A percentile compares a stretch with the other conserved stretches of the same genome.
These are phyloP conservation scores for Coemansia sp. DNA, from an alignment of 192 early-diverging fungal genomes.

Conservation along the genomic window DNA sequence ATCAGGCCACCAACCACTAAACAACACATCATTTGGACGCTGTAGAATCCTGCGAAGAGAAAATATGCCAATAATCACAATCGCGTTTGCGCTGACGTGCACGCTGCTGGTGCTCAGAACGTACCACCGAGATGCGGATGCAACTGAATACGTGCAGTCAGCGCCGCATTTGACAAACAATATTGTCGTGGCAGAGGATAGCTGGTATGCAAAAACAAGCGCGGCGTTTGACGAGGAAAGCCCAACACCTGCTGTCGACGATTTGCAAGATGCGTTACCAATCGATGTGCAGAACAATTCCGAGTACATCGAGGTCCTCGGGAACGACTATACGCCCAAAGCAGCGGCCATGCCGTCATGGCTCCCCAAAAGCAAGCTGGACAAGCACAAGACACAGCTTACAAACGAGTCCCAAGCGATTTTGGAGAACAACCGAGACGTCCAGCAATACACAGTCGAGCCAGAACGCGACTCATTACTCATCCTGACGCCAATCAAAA, in stretches of 20 bases:
- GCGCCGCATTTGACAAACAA: not conserved
- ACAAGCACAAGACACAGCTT: not conserved
- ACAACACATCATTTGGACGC: not conserved
- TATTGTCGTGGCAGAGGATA: not conserved
- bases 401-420: conserved; percentile 34
- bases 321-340: conserved; percentile 27
- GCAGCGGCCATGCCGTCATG: conserved; percentile 35
- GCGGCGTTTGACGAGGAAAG: not conserved
- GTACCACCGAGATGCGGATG: not conserved
- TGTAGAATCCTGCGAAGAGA: conserved; percentile 17
- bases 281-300: not conserved
- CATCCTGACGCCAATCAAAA: conserved; percentile 68
- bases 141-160: not conserved
- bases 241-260: not conserved
- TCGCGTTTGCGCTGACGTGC: conserved; percentile 9
- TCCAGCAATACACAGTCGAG: conserved; percentile 24
- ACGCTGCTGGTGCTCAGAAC: conserved; percentile 2
- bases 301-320: conserved; percentile 37
- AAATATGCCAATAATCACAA: not conserved
- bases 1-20: not conserved
- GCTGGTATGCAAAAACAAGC: conserved; percentile 6
- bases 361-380: conserved; percentile 16
- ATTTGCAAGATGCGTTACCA: not conserved
- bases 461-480: conserved; percentile 48
- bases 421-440: conserved; percentile 25